phyloP scores from a whole-genome alignment of 2,329 filamentous ascomycete species.

The Xylariaceae sp. region DNA sequence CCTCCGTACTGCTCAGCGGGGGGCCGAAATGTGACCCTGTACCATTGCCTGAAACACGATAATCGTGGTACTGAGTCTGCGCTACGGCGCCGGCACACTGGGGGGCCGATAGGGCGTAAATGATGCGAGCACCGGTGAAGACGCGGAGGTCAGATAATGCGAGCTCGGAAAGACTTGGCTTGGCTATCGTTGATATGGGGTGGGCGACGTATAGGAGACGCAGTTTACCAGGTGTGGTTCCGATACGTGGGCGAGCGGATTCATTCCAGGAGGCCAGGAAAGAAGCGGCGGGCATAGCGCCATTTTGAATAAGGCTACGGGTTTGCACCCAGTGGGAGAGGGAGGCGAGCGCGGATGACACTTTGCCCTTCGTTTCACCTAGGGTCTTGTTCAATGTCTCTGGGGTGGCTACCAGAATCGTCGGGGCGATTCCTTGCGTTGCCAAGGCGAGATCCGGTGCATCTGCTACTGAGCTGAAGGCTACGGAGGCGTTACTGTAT shows the following conservation, averaged over 20 bases:
- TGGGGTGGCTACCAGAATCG: slow-evolving; percentile 75
- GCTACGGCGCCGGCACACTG: slow-evolving; percentile 85
- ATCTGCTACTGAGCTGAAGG: slow-evolving; percentile 83
- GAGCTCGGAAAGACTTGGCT: slow-evolving; percentile 61
- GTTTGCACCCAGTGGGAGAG: slow-evolving; percentile 69
- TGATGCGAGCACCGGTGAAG: slow-evolving; percentile 72
- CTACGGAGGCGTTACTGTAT: slow-evolving; percentile 78
- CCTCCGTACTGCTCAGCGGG: slow-evolving; percentile 74
- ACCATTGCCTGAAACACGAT: slow-evolving; percentile 53
- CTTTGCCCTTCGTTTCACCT: slow-evolving; percentile 53
- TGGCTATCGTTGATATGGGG: slow-evolving; percentile 45
- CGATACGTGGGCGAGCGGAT: slow-evolving; percentile 54
- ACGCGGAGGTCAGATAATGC: slow-evolving; percentile 78
- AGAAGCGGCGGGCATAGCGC: slow-evolving; percentile 67
- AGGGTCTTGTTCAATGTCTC: slow-evolving; percentile 68
- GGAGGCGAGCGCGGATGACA: slow-evolving; percentile 61
- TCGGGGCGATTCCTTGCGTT: slow-evolving; percentile 71
- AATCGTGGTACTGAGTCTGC: slow-evolving; percentile 86
- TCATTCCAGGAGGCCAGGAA: slow-evolving; percentile 60
- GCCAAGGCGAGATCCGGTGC: slow-evolving; percentile 69
- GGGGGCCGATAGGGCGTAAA: slow-evolving; percentile 80
- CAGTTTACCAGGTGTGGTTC: slow-evolving; percentile 65
- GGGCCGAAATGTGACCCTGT: slow-evolving; percentile 70
- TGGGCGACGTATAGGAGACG: slow-evolving; percentile 80
- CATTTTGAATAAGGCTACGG: slow-evolving; percentile 63